Evolutionary conservation across 345 rosid genomes (phyloP).

Genomic region (Adansonia digitata): DNA sequence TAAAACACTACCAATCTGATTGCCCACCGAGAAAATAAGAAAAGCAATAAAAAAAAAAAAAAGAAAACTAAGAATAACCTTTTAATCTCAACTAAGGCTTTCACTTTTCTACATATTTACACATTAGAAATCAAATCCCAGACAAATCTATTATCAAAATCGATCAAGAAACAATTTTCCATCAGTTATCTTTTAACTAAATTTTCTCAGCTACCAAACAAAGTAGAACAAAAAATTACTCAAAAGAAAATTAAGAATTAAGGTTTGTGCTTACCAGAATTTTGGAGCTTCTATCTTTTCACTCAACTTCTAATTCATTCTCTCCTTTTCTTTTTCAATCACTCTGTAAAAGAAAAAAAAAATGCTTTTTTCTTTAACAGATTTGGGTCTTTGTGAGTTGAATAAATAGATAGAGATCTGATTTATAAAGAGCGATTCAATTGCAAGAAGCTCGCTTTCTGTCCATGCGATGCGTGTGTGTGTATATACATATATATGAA

Average conservation of each 20-base stretch:
- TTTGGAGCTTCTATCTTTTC: neutral
- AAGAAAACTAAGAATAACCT: neutral
- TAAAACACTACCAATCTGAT: neutral
- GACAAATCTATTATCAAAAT: neutral
- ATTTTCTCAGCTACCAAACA: neutral
- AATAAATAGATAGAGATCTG: too few species aligned
- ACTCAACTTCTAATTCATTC: neutral
- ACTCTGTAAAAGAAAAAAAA: neutral
- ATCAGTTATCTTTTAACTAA: neutral
- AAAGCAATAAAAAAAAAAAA: neutral
- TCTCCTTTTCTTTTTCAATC: neutral
- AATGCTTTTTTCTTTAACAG: neutral
- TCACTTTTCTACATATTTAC: neutral
- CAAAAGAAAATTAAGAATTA: neutral
- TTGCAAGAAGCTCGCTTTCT: neutral
- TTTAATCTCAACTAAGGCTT: neutral
- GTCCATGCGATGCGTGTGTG: too few species aligned
- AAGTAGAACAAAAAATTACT: neutral
- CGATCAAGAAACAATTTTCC: neutral
- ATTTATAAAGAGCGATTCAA: neutral
- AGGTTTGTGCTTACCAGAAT: neutral
- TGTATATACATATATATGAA: too few species aligned
- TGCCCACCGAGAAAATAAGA: neutral
- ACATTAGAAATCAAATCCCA: neutral
- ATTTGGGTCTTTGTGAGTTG: too few species aligned